Evolutionary conservation across 768 basidiomycete species (phyloP), one percentile per base, ranked within the genome.

Genomic region (Amanita pseudoporphyria): DNA sequence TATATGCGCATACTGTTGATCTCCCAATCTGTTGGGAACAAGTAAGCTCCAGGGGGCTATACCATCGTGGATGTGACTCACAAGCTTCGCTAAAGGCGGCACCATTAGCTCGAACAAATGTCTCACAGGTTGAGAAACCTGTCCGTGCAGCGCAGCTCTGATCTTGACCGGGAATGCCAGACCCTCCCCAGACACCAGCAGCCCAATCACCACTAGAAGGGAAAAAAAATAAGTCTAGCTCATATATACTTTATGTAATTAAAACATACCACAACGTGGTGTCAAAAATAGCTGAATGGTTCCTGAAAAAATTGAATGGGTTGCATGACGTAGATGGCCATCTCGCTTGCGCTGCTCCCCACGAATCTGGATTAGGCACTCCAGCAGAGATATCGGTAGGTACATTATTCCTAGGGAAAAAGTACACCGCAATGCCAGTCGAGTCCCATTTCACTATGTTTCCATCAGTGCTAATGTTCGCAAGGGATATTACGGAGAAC

Each of bases 141-240:
- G 93, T 97, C 56, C 77, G 73, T 56, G 80, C 70, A 13, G 88
- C 87, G 58, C 93, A 97, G 63, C 86, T 91, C 62, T 85, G 77
- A 14, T 79, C 79, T 67, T 94, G 92, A 45, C 92, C 92, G 14
- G 87, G 87, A 47, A 84, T 74, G 26, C 88, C 88, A 44, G 82
- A 66, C 19, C 58, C 53, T 43, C 65, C 68, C 93, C 93, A 97
- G n/a, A 79, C 84, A 40, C 68, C 69, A 42, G 82, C 79, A 9
- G 92, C 91, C 93, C 92, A 97, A 56, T 94, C 87, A 52, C 92
- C 92, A 57, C 88, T 84, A 37, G 56, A 54, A 18, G 30, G 18
- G 35, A 10, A 13, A 31, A 39, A 51, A 38, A 21, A 16, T 37
- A 44, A 31, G 9, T 19, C 19, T 13, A 22, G 24, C 28, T 1